phyloP scores from a whole-genome alignment of 2,329 filamentous ascomycete genomes.

The Ascochyta koolunga region DNA sequence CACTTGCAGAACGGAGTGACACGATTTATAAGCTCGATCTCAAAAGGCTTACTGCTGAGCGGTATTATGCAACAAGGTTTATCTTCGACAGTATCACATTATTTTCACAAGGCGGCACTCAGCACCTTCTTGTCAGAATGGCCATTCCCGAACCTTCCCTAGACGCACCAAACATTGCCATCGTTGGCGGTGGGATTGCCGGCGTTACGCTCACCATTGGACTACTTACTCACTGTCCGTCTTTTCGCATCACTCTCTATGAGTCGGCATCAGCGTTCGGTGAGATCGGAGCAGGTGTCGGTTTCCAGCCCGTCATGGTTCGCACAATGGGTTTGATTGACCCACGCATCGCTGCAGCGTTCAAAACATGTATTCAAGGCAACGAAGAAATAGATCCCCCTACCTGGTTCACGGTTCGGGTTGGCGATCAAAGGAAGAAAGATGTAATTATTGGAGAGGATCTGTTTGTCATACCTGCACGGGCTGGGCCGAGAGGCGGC shows the following conservation, averaged over 20 bases:
- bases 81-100: too few relatives aligned
- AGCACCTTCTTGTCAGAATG: not conserved
- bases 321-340: slow-evolving; percentile 52
- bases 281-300: slow-evolving; percentile 65
- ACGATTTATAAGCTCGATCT: too few relatives aligned
- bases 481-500: slow-evolving; percentile 37
- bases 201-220: slow-evolving; percentile 61
- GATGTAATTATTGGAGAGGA: slow-evolving; percentile 22
- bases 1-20: too few relatives aligned
- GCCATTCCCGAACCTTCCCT: not conserved
- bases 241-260: slow-evolving; percentile 58
- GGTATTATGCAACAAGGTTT: too few relatives aligned
- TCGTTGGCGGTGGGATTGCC: slow-evolving; percentile 66
- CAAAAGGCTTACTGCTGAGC: too few relatives aligned
- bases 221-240: slow-evolving; percentile 50
- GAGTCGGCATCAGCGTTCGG: slow-evolving; percentile 61
- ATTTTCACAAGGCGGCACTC: not conserved
- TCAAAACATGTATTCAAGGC: slow-evolving; percentile 17
- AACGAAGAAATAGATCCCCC: slow-evolving; percentile 22
- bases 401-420: slow-evolving; percentile 30
- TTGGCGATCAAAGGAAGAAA: slow-evolving; percentile 32
- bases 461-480: slow-evolving; percentile 32
- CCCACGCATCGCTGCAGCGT: slow-evolving; percentile 23
- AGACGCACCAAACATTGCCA: slow-evolving; percentile 54
- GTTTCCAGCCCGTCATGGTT: slow-evolving; percentile 48